phyloP scores from a whole-genome alignment of 2,329 filamentous ascomycete genomes.

The Mollisia scopiformis region DNA sequence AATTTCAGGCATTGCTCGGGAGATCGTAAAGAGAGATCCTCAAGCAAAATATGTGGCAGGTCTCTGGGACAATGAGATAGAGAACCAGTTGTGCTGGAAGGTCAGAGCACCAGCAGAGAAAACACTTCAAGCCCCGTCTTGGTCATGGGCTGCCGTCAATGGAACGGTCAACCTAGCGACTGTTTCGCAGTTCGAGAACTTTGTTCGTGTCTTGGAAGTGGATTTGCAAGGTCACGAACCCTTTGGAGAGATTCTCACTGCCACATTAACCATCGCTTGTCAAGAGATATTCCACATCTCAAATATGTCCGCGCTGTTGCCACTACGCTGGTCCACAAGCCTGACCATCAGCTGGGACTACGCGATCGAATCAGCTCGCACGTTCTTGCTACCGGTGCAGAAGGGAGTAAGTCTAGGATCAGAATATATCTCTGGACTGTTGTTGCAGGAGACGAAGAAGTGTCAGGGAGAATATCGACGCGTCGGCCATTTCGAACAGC shows the following conservation, averaged over 20 bases:
- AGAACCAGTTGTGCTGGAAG: constrained; percentile 16
- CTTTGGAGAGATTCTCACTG: neutral
- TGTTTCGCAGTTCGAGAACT: neutral
- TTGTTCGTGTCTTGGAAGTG: neutral
- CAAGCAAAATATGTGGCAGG: constrained; percentile 25
- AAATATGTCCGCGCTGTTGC: neutral
- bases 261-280: neutral
- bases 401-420: neutral
- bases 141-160: constrained; percentile 18
- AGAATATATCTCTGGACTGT: neutral
- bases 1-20: constrained; percentile 31
- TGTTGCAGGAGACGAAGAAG: neutral
- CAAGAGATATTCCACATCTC: neutral
- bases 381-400: neutral
- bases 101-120: neutral
- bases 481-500: neutral
- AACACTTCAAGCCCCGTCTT: constrained; percentile 17
- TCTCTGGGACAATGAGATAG: constrained; percentile 16
- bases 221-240: neutral
- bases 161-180: neutral
- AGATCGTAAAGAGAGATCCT: neutral
- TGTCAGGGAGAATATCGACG: neutral
- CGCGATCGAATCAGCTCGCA: neutral
- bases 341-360: neutral
- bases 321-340: neutral